Base-by-base conservation (phyloP, 1,284 basidiomycete genomes). In the Vanrija sp. region DNA sequence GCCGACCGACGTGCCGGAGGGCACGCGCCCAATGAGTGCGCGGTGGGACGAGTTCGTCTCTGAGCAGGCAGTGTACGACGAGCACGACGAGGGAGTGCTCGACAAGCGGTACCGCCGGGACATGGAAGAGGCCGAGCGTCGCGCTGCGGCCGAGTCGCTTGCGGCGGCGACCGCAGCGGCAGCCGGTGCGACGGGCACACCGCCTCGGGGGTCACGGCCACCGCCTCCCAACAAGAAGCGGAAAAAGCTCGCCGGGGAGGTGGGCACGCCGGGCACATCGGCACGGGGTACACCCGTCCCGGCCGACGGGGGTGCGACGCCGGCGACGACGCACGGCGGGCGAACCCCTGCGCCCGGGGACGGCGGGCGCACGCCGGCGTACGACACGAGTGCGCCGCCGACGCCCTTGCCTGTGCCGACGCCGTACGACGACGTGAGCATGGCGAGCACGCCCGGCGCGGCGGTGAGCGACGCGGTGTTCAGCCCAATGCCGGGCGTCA, bases 1-100 rank as follows among this genome's bases (percentile, higher is more conserved):
- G 2, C 93, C 92, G 1, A 52, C 54, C 1, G 54, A 47, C 15
- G 43, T 44, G 21, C 50, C 49, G 8, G 28, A 19, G 40, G 49
- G 43, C 1, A 55, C 67, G 10, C 59, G 70, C 25, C 58, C 71
- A 7, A 63, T 77, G 57, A 51, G 44, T 25, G 73, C 74, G 21
- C 62, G 75, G 18, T 77, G 68, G 65, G 59, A 60, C 15, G 71
- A 75, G 57, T 72, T 70, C 49, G 47, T 59, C 6, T 55, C 54
- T 16, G 74, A 76, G 52, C 73, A 76, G 49, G 39, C 54, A 21
- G 46, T 48, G n/a, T 61, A 64, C 49, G 76, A 78, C 51, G 69
- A 73, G 52, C 58, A 56, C 42, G 76, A 76, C 52, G 76, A 78
- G 55, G 57, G 43, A 26, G 59, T 54, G 16, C 55, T 67, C 18